Evolutionary conservation across 2,329 filamentous ascomycete species (phyloP).

Genomic region (Graphilbum sp.): DNA sequence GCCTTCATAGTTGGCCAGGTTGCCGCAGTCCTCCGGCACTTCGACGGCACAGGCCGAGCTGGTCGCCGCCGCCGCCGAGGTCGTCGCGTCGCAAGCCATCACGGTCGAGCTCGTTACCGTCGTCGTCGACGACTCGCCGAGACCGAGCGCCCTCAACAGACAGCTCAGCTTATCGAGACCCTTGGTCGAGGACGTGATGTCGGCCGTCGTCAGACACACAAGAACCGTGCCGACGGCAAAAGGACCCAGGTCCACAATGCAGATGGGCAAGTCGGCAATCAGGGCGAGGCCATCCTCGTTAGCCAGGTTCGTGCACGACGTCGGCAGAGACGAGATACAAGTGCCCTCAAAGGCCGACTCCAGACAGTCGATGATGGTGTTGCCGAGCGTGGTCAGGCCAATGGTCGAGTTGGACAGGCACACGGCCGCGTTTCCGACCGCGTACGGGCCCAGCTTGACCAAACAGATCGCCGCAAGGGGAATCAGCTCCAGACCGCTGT

Average conservation of each 20-base stretch:
- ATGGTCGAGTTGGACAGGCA: not conserved
- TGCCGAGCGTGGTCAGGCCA: not conserved
- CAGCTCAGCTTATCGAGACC: constrained; percentile 6
- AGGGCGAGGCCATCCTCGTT: constrained; percentile 1
- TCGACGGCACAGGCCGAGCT: not conserved
- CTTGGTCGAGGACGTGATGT: not conserved
- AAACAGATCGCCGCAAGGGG: not conserved
- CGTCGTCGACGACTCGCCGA: not conserved
- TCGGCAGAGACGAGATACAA: constrained; percentile 4
- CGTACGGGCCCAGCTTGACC: not conserved
- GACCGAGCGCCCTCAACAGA: constrained; percentile 1
- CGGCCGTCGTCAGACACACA: constrained; percentile 4
- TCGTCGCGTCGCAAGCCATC: not conserved
- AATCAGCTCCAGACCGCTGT: not conserved
- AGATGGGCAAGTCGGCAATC: constrained; percentile 1
- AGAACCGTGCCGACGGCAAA: constrained; percentile 4
- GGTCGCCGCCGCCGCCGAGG: not conserved
- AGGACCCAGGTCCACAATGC: constrained; percentile 6
- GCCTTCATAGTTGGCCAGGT: not conserved
- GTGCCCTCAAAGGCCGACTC: not conserved
- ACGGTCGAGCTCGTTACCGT: not conserved
- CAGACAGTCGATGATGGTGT: constrained; percentile 6
- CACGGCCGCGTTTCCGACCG: not conserved
- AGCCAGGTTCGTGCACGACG: constrained; percentile 2
- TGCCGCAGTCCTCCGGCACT: not conserved